phyloP scores from a whole-genome alignment of 2,329 filamentous ascomycete species.

The Colletotrichum tofieldiae region DNA sequence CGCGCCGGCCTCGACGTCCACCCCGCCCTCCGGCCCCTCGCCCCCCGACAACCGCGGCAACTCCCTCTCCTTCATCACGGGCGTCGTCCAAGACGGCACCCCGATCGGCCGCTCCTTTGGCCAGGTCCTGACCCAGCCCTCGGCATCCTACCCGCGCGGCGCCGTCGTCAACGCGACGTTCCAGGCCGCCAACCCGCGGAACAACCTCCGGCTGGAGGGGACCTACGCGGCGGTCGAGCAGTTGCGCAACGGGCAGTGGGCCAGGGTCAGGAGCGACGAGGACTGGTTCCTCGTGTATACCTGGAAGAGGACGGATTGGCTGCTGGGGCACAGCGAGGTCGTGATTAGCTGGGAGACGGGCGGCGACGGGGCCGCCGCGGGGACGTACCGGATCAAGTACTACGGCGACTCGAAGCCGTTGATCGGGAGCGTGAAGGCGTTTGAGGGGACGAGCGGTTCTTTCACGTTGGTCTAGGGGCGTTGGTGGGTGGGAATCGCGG shows the following conservation, averaged over 20 bases:
- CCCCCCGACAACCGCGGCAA: conserved; percentile 85
- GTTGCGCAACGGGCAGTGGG: conserved; percentile 69
- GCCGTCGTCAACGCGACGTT: conserved; percentile 78
- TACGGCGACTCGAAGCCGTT: conserved; percentile 85
- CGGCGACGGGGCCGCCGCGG: conserved; percentile 61
- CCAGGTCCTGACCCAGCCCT: conserved; percentile 70
- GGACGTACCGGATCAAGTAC: conserved; percentile 85
- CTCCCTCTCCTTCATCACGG: conserved; percentile 86
- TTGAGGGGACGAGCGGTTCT: conserved; percentile 76
- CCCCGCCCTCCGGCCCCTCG: conserved; percentile 68
- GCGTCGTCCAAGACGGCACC: conserved; percentile 81
- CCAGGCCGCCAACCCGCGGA: conserved; percentile 90
- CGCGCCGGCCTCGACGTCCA: conserved; percentile 60
- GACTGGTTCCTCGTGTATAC: conserved; percentile 89
- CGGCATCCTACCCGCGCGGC: conserved; percentile 71
- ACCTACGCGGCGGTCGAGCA: conserved; percentile 86
- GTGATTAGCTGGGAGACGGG: conserved; percentile 85
- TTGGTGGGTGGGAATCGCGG: background rate
- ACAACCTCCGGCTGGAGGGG: conserved; percentile 83
- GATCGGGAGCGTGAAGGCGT: conserved; percentile 73
- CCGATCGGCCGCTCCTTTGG: conserved; percentile 81
- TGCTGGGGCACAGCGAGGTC: conserved; percentile 84
- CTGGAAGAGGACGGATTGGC: conserved; percentile 81
- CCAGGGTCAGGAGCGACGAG: conserved; percentile 76
- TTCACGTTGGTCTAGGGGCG: conserved; percentile 59